Evolutionary conservation across 2,329 filamentous ascomycete genomes (phyloP).

Genomic region (Aspergillus unguis): DNA sequence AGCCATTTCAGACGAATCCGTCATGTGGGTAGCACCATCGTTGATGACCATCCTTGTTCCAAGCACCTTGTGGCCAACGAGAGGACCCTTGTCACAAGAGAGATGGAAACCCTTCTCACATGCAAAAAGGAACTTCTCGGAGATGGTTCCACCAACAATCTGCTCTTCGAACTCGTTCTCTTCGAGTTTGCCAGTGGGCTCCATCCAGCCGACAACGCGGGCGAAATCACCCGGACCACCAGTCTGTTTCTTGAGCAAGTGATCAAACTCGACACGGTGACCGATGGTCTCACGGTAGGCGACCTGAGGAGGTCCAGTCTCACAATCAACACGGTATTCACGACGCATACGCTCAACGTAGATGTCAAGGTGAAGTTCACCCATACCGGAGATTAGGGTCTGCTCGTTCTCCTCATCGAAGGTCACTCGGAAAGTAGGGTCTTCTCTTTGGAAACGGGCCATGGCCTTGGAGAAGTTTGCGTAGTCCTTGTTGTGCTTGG

Average conservation of each 20-base stretch:
- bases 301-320: slow-evolving; percentile 94
- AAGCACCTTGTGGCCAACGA: slow-evolving; percentile 89
- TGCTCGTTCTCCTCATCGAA: slow-evolving; percentile 91
- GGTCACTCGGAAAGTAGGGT: slow-evolving; percentile 93
- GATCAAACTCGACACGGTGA: slow-evolving; percentile 78
- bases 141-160: slow-evolving; percentile 84
- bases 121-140: slow-evolving; percentile 91
- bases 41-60: slow-evolving; percentile 88
- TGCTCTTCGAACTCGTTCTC: slow-evolving; percentile 82
- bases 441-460: slow-evolving; percentile 96
- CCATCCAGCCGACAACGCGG: slow-evolving; percentile 85
- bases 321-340: slow-evolving; percentile 94
- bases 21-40: slow-evolving; percentile 95
- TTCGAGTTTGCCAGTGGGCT: slow-evolving; percentile 71
- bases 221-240: slow-evolving; percentile 95
- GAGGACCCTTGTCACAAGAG: slow-evolving; percentile 78
- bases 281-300: slow-evolving; percentile 95
- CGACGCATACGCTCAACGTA: slow-evolving; percentile 95
- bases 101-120: slow-evolving; percentile 92
- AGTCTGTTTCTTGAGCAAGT: slow-evolving; percentile 89
- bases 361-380: slow-evolving; percentile 92
- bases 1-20: slow-evolving; percentile 93
- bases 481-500: slow-evolving; percentile 86
- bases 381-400: slow-evolving; percentile 98
- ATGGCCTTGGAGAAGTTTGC: slow-evolving; percentile 98